These are phyloP conservation scores for Bryum argenteum DNA, from an alignment of 225 moss, liverwort and hornwort genomes.

Conservation along the genomic window DNA sequence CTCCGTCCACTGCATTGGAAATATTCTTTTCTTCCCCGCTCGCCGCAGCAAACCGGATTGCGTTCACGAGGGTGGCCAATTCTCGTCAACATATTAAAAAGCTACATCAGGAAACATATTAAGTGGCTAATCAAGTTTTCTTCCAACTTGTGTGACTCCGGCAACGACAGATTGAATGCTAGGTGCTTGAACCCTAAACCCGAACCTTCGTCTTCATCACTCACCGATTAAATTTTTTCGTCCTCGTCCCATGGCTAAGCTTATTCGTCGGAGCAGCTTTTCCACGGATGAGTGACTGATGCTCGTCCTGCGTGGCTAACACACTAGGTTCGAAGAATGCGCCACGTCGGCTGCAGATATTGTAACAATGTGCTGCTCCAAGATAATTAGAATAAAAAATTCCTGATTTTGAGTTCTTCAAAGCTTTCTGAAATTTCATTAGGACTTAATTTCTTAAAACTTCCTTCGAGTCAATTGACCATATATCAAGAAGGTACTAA, in stretches of 20 bases:
- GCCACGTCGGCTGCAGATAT: not conserved
- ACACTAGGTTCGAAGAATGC: not conserved
- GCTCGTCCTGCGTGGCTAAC: not conserved
- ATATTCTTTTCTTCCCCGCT: not conserved
- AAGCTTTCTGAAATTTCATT: too few species aligned
- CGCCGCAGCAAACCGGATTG: constrained; percentile 23
- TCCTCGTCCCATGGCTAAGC: not conserved
- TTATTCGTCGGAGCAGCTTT: not conserved
- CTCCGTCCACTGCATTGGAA: not conserved
- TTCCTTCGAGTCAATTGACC: too few species aligned
- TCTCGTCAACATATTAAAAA: not conserved
- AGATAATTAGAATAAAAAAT: too few species aligned
- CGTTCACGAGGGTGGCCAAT: constrained; percentile 8
- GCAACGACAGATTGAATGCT: not conserved
- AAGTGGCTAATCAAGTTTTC: too few species aligned
- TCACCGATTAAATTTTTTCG: not conserved
- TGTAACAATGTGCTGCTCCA: not conserved
- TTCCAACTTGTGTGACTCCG: too few species aligned
- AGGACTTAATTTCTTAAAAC: too few species aligned
- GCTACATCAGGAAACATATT: too few species aligned
- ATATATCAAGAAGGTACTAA: too few species aligned
- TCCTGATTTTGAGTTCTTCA: too few species aligned
- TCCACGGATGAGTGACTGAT: not conserved
- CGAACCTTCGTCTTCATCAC: not conserved
- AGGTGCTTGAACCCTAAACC: constrained; percentile 21